Evolutionary conservation across 768 basidiomycete species (phyloP).

Genomic region (Mycena galopus): DNA sequence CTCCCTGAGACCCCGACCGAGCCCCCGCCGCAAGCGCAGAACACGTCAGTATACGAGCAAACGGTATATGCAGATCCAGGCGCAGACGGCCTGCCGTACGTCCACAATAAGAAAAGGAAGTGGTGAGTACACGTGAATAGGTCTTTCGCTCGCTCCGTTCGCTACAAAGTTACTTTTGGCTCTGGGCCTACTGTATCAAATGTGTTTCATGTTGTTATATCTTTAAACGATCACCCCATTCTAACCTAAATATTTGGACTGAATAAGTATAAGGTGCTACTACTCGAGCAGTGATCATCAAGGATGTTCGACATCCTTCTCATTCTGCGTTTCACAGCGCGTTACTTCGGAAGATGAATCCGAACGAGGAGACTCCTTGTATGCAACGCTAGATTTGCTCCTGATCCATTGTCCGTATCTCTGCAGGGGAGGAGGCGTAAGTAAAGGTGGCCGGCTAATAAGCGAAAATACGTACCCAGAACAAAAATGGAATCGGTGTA

Average conservation of each 20-base stretch:
- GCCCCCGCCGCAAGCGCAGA: neutral
- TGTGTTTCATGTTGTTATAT: constrained; percentile 7
- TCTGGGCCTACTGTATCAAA: constrained; percentile 5
- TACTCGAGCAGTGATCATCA: constrained; percentile 7
- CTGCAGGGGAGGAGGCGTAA: constrained; percentile 46
- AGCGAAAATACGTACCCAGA: constrained; percentile 58
- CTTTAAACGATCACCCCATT: constrained; percentile 7
- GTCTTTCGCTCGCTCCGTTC: constrained; percentile 10
- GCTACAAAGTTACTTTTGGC: constrained; percentile 23
- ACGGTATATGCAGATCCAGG: constrained; percentile 41
- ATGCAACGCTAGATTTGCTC: constrained; percentile 59
- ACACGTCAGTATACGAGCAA: constrained; percentile 21
- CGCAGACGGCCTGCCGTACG: constrained; percentile 40
- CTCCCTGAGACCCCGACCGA: constrained; percentile 15
- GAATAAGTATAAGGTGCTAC: constrained; percentile 23
- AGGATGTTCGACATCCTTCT: constrained; percentile 27
- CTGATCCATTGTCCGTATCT: constrained; percentile 65
- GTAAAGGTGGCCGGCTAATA: constrained; percentile 10
- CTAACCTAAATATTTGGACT: constrained; percentile 15
- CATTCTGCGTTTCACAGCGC: constrained; percentile 26
- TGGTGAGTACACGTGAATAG: constrained; percentile 29
- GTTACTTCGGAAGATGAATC: constrained; percentile 20
- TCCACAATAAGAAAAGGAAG: constrained; percentile 40
- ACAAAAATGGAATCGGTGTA: constrained; percentile 68
- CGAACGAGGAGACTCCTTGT: constrained; percentile 47